Percentiles rank a stretch among this genome's conserved stretches.
Evolutionary conservation across 1,284 basidiomycete species (phyloP).

Genomic region (Moesziomyces sp.): DNA sequence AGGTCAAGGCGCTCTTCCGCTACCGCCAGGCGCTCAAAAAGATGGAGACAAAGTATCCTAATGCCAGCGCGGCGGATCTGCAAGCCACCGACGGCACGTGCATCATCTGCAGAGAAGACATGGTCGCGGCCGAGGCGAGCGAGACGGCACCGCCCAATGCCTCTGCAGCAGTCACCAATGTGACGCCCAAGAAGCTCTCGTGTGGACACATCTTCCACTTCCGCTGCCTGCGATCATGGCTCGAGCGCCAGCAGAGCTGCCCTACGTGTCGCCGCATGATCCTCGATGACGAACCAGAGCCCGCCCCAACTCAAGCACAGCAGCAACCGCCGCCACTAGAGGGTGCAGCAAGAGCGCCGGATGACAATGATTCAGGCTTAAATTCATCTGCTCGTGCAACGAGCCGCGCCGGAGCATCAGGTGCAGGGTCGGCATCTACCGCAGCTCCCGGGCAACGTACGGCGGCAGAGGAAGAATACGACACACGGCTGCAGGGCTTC

Average conservation of each 20-base stretch:
- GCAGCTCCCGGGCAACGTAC: neutral
- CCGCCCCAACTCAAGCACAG: conserved; percentile 22
- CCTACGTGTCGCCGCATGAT: conserved; percentile 96
- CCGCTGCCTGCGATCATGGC: conserved; percentile 94
- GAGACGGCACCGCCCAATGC: neutral
- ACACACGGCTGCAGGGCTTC: conserved; percentile 36
- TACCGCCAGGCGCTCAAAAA: conserved; percentile 94
- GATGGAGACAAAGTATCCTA: conserved; percentile 95
- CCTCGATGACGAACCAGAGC: conserved; percentile 71
- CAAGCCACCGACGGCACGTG: conserved; percentile 88
- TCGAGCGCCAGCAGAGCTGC: conserved; percentile 90
- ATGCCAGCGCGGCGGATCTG: conserved; percentile 89
- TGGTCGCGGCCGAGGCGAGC: conserved; percentile 70
- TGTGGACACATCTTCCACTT: conserved; percentile 99
- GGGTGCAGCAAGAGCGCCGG: conserved; percentile 5
- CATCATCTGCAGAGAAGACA: conserved; percentile 99
- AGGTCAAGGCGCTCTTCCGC: conserved; percentile 84
- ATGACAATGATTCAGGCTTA: too few relatives aligned
- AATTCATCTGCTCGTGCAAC: too few relatives aligned
- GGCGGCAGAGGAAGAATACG: conserved; percentile 21
- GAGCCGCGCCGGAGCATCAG: neutral
- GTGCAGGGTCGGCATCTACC: neutral
- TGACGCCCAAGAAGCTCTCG: conserved; percentile 92
- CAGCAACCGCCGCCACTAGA: conserved; percentile 8
- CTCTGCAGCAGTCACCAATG: conserved; percentile 71